phyloP scores from a whole-genome alignment of 2,329 filamentous ascomycete species.

The Magnaporthiopsis incrustans region DNA sequence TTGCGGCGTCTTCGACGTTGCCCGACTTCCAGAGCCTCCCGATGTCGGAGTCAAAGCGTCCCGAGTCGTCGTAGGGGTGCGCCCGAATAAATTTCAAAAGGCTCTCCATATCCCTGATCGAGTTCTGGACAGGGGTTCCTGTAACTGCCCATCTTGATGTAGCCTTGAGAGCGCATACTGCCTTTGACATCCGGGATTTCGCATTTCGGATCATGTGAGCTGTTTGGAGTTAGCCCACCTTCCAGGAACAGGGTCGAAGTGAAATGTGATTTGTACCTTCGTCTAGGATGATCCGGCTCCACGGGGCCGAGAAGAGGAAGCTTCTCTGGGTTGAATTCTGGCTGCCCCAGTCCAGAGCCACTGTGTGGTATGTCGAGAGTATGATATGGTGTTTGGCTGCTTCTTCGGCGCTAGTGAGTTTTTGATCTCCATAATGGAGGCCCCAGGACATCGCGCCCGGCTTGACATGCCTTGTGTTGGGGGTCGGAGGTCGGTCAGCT shows the following conservation, averaged over 20 bases:
- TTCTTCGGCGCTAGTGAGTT: constrained; percentile 11
- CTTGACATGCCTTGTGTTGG: constrained; percentile 19
- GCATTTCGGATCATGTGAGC: constrained; percentile 33
- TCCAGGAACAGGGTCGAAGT: neutral
- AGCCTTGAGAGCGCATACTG: constrained; percentile 28
- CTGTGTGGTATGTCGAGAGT: constrained; percentile 33
- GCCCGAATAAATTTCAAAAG: constrained; percentile 35
- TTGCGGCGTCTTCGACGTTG: constrained; percentile 26
- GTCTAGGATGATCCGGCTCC: constrained; percentile 32
- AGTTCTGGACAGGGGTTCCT: constrained; percentile 41
- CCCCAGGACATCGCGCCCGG: constrained; percentile 15
- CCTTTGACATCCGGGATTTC: constrained; percentile 25
- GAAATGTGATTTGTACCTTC: constrained; percentile 22
- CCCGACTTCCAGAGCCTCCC: constrained; percentile 29
- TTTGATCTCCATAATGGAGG: constrained; percentile 23
- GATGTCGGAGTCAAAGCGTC: constrained; percentile 30
- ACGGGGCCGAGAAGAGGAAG: constrained; percentile 24
- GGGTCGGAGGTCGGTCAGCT: neutral
- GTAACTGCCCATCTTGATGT: constrained; percentile 37
- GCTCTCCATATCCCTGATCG: constrained; percentile 30
- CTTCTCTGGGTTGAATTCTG: constrained; percentile 8
- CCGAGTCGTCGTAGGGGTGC: constrained; percentile 30
- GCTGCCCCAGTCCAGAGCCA: constrained; percentile 26
- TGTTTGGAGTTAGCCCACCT: constrained; percentile 12
- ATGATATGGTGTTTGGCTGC: constrained; percentile 20